Evolutionary conservation across 2,329 filamentous ascomycete genomes (phyloP), one percentile per base, ranked within the genome.

Genomic region (Fusarium palustre): DNA sequence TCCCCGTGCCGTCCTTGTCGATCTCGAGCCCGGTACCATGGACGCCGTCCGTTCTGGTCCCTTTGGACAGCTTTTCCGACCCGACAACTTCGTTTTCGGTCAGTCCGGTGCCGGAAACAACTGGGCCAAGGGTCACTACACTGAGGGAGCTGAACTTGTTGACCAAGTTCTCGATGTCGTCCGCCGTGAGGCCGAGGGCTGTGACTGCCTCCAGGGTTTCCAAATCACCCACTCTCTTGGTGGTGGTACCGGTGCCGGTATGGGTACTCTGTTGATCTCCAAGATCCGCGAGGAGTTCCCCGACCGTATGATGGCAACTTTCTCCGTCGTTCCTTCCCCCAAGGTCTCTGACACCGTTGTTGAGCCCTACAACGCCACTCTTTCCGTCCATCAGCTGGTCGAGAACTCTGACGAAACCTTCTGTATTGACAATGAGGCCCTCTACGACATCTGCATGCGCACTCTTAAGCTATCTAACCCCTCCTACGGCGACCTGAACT

Each of bases 61-160:
- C 75, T 98, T 98, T 82, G 96, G 96, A 77, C 92, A 97, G 87
- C 94, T 99, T 76, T 98, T 99, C 94, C 94, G 96, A 74, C 96
- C 96, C 81, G 96, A 99, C 88, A 99, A 98, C 92, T 98, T 98
- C 86, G 94, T 98, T 81, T 98, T 98, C 84, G 96, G 96, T 78
- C 96, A 98, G 88, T 98, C 96, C 78, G 95, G 96, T 89, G 96
- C 96, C 83, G 96, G 96, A 86, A 99, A 99, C 93, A 98, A 98
- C 91, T 99, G 96, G 96, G 96, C 96, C 84, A 99, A 98, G 91
- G 96, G 96, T 86, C 96, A 99, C 84, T 99, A 99, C 90, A 99
- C 96, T 74, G 96, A 99, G 88, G 96, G 96, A 90, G 96, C 96
- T 76, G 96, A 99, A 87, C 90, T 98, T 71, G 96, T 99, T 76